phyloP scores from a whole-genome alignment of 2,329 filamentous ascomycete species.

The Arthrobotrys sinensis region DNA sequence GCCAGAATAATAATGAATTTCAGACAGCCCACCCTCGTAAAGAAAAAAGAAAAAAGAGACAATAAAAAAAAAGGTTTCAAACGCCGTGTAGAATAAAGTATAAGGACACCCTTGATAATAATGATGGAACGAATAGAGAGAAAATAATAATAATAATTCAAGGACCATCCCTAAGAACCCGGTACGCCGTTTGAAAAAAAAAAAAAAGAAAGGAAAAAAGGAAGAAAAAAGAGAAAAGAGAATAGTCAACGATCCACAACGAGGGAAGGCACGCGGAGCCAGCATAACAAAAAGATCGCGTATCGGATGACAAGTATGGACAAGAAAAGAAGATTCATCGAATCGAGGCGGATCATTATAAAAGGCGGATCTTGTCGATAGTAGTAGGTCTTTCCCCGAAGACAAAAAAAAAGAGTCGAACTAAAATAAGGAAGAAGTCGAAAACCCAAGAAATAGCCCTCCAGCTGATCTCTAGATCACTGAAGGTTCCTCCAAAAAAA shows the following conservation, averaged over 20 bases:
- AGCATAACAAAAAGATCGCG: slow-evolving; percentile 36
- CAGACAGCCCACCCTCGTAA: neutral
- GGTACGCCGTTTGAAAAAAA: slow-evolving; percentile 32
- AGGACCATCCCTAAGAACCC: slow-evolving; percentile 16
- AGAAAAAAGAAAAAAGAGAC: slow-evolving; percentile 12
- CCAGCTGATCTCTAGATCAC: slow-evolving; percentile 7
- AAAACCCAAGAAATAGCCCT: neutral
- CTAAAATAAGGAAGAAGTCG: neutral
- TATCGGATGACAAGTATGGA: slow-evolving; percentile 50
- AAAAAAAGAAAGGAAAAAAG: slow-evolving; percentile 21
- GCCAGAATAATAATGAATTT: slow-evolving; percentile 17
- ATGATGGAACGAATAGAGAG: neutral
- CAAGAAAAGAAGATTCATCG: slow-evolving; percentile 55
- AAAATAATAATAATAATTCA: slow-evolving; percentile 3
- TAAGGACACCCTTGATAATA: slow-evolving; percentile 16
- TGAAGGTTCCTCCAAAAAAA: neutral
- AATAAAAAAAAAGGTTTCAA: slow-evolving; percentile 35
- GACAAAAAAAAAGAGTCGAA: slow-evolving; percentile 23
- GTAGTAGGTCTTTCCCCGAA: slow-evolving; percentile 7
- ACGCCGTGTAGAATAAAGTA: slow-evolving; percentile 39
- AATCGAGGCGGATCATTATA: slow-evolving; percentile 49
- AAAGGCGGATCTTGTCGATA: slow-evolving; percentile 43
- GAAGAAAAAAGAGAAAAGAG: slow-evolving; percentile 22
- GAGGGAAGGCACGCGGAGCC: slow-evolving; percentile 14
- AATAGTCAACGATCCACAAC: neutral